Conservation (phyloP, 208 protist species). For the Crithidia brevicula region DNA sequence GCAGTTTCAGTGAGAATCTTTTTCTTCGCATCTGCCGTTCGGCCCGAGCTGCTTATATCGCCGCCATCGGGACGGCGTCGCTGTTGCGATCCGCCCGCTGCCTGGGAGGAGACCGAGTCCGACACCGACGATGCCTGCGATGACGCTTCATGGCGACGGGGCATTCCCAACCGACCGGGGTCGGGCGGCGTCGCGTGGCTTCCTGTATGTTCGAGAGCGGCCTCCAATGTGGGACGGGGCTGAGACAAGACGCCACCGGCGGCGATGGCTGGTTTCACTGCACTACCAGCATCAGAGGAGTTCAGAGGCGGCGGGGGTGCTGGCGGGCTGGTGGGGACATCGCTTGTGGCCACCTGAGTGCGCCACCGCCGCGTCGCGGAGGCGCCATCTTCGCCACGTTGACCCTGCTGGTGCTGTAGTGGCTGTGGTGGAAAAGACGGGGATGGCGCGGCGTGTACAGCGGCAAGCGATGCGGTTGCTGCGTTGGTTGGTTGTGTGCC, state of each 20-base stretch:
- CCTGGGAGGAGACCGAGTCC: no score
- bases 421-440: neutral
- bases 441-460: neutral
- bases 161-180: neutral
- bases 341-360: neutral
- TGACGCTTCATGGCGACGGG: neutral
- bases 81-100: no score
- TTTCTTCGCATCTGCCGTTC: no score
- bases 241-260: neutral
- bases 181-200: neutral
- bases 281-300: neutral
- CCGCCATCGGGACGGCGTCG: no score
- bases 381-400: slow-evolving; percentile 7
- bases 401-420: neutral
- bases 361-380: slow-evolving; percentile 19
- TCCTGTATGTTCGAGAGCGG: no score
- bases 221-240: neutral
- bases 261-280: neutral
- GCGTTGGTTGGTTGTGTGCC: neutral
- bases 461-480: neutral
- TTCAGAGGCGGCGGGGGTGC: neutral
- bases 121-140: no score
- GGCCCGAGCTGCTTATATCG: no score
- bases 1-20: no score
- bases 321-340: neutral